A percentile compares a stretch with the other conserved stretches of the same genome.
phyloP scores from a whole-genome alignment of 1,139 yeast species.

The Hansenula sp. region DNA sequence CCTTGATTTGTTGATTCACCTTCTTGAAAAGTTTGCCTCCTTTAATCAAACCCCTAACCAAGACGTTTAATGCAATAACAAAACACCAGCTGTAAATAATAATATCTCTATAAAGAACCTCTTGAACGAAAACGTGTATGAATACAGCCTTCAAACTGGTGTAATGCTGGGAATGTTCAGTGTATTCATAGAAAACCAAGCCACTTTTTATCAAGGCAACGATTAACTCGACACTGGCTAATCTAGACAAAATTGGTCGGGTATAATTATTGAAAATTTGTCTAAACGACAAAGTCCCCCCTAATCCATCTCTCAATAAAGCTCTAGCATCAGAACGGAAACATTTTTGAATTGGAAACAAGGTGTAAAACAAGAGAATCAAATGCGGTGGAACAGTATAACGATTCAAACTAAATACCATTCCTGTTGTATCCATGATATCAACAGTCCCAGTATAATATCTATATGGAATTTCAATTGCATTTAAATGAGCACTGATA shows the following conservation, averaged over 20 bases:
- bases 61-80: background rate
- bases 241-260: conserved; percentile 1
- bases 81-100: conserved; percentile 7
- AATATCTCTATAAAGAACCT: conserved; percentile 1
- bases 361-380: background rate
- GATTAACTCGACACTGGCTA: conserved; percentile 5
- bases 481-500: conserved; percentile 2
- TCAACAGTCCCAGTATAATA: conserved; percentile 2
- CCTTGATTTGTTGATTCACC: conserved; percentile 46
- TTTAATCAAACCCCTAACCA: background rate
- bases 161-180: conserved; percentile 5
- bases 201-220: conserved; percentile 6
- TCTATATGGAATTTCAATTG: conserved; percentile 7
- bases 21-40: conserved; percentile 5
- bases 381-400: conserved; percentile 15
- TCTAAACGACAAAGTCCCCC: background rate
- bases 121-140: conserved; percentile 4
- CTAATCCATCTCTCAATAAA: background rate
- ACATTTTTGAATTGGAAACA: conserved; percentile 1
- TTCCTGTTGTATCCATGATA: background rate
- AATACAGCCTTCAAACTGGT: conserved; percentile 5
- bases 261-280: background rate
- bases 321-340: background rate
- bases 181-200: conserved; percentile 7
- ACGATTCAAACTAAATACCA: conserved; percentile 14